phyloP scores from a whole-genome alignment of 2,329 filamentous ascomycete genomes.

The Raffaelea arxii region DNA sequence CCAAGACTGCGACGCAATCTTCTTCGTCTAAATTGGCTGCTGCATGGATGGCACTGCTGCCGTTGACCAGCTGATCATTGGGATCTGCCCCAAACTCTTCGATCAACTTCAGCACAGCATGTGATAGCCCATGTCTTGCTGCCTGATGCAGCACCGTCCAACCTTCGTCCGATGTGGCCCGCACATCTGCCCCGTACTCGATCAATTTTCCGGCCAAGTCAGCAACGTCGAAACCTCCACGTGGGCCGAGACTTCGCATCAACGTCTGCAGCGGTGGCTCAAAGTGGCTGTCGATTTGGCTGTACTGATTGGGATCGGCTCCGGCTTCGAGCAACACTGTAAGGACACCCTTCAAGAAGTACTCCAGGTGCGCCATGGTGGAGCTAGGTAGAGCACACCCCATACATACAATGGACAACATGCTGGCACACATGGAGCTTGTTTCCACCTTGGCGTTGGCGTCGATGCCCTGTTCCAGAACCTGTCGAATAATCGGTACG shows the following conservation, averaged over 20 bases:
- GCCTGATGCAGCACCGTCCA: background rate
- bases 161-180: background rate
- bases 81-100: background rate
- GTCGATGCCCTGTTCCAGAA: too few relatives aligned
- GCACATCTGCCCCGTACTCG: background rate
- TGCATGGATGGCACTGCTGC: background rate
- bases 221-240: background rate
- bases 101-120: background rate
- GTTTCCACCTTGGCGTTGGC: too few relatives aligned
- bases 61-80: background rate
- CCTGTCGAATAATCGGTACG: too few relatives aligned
- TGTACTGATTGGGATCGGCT: background rate
- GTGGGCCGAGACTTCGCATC: background rate
- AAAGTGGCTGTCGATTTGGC: background rate
- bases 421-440: too few relatives aligned
- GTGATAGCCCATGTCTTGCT: background rate
- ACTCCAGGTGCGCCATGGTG: too few relatives aligned
- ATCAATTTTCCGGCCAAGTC: background rate
- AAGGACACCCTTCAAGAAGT: too few relatives aligned
- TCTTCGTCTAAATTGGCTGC: background rate
- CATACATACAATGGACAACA: too few relatives aligned
- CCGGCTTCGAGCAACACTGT: background rate
- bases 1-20: background rate
- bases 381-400: too few relatives aligned
- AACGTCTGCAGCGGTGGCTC: conserved; percentile 1